Evolutionary conservation across 352 stramenopile species (phyloP), one percentile per base, ranked within the genome.

Genomic region (Pythium insidiosum): DNA sequence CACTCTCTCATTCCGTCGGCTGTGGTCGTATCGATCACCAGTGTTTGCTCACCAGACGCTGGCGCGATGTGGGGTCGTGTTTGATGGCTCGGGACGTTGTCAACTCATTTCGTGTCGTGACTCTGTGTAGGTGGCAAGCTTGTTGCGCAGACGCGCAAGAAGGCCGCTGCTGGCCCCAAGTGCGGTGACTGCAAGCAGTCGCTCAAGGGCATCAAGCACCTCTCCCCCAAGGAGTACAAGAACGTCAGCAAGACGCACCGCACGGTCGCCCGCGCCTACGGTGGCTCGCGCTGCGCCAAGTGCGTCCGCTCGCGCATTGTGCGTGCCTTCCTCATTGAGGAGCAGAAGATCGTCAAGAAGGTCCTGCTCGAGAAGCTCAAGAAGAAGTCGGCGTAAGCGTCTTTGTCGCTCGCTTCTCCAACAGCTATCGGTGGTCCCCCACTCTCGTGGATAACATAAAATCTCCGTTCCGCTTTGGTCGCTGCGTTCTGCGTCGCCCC

Each of bases 301-400:
- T 99, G 95, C 75, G 93, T 99, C 46, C 92, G 88, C 53, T 61
- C 97, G 62, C 78, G 91, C 50, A 98, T 99, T 66, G 80, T 99
- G 30, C 84, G 96, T 66, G 96, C 96, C 30, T 99, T 99, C 73
- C 72, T 99, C 43, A 96, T 99, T 73, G 96, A 99, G 74, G 96
- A 99, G 79, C 95, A 99, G 69, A 99, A 99, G 93, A 98, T 98
- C 61, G 95, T 99, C 36, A 99, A 99, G 95, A 97, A 98, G 78
- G 85, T 99, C 46, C 81, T 99, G 50, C 72, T 91, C 34, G 93
- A 98, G 68, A 98, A 98, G 81, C 61, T 87, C 50, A 84, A 81
- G 62, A 86, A 89, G 68, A 88, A 88, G 66, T 76, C 73, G 48
- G 73, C 73, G 26, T 86, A 86, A 74, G 42, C 37, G 24, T n/a